Base-by-base conservation (phyloP, 768 basidiomycete species). In the Tylopilus subfusipes region DNA sequence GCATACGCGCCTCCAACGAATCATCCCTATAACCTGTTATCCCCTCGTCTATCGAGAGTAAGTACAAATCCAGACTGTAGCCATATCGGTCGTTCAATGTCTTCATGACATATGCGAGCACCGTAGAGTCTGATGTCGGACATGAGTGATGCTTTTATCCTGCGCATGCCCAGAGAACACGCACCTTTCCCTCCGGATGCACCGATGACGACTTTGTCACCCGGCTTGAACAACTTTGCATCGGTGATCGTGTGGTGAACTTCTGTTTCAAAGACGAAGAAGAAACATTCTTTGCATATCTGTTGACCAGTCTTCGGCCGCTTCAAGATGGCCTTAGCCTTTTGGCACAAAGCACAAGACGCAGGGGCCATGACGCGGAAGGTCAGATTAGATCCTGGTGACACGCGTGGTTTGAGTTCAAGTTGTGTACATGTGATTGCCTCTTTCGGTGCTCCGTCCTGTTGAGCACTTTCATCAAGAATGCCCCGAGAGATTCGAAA, bases 11-110 rank as follows among this genome's bases (percentile, higher is more conserved):
- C 79, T 98, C 93, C 5, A 99, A 76, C 0, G 96, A 98, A 69
- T 98, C 97, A 66, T 99, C 97, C 52, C 97, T 81, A 69, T 98
- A 99, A 1, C 97, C 97, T 22, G 93, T 95, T 60, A 98, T 99
- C 0, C 97, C 97, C 71, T 99, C 97, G 68, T 99, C 97, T 69
- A 99, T 98, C 0, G 95, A 98, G 45, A 99, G 81, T 21, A 99
- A 74, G 68, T 90, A 94, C 22, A 99, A 76, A 46, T 95, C 85
- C 54, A 99, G 78, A 33, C 91, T 92, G 62, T 99, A 99, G 53
- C 88, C 72, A 71, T 98, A 97, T 45, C 96, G 84, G 62, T 95
- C 89, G 70, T 98, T 98, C 50, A 99, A 75, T 5, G 87, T 82
- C 67, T 94, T 96, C 91, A 98, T 93, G 53, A 98, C 88, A 79